These are phyloP conservation scores for Lecanicillium sp. DNA, from an alignment of 2,329 filamentous ascomycete species.

Conservation along the genomic window DNA sequence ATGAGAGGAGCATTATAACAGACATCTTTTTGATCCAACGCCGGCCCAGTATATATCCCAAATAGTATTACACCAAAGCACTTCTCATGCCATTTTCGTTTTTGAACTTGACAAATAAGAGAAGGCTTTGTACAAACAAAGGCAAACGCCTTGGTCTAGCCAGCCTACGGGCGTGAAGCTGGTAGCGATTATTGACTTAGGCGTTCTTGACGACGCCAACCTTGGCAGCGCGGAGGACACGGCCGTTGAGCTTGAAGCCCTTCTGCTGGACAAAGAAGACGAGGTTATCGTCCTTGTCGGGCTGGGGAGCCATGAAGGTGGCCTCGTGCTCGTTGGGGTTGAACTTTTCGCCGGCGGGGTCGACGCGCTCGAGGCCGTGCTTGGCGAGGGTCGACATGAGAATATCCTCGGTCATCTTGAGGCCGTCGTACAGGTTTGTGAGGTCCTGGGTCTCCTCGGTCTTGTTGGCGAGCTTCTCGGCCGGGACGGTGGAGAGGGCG, in stretches of 20 bases:
- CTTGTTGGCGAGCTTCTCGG: slow-evolving; percentile 57
- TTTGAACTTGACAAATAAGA: too few relatives aligned
- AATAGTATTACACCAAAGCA: slow-evolving; percentile 25
- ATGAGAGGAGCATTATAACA: slow-evolving; percentile 36
- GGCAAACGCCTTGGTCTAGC: background rate
- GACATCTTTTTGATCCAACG: slow-evolving; percentile 28
- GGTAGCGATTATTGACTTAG: slow-evolving; percentile 18
- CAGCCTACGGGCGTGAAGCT: background rate
- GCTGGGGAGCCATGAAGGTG: slow-evolving; percentile 84
- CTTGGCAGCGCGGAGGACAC: slow-evolving; percentile 85
- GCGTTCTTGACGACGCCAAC: slow-evolving; percentile 90
- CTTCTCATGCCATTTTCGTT: slow-evolving; percentile 9
- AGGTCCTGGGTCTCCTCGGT: slow-evolving; percentile 61
- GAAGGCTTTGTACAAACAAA: too few relatives aligned
- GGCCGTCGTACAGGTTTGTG: slow-evolving; percentile 71
- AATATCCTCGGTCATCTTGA: slow-evolving; percentile 92
- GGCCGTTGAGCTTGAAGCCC: slow-evolving; percentile 88
- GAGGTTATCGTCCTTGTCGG: slow-evolving; percentile 80
- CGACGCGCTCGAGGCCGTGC: slow-evolving; percentile 86
- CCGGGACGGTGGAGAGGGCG: slow-evolving; percentile 70
- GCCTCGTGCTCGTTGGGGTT: slow-evolving; percentile 96
- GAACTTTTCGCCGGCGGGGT: slow-evolving; percentile 80
- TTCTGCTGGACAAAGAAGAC: slow-evolving; percentile 93
- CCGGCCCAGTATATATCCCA: slow-evolving; percentile 19
- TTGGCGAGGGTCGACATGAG: slow-evolving; percentile 84